Percentiles rank a stretch among this genome's conserved stretches.
Evolutionary conservation across 1,284 basidiomycete genomes (phyloP).

Genomic region (Cutaneotrichosporon mucoides): DNA sequence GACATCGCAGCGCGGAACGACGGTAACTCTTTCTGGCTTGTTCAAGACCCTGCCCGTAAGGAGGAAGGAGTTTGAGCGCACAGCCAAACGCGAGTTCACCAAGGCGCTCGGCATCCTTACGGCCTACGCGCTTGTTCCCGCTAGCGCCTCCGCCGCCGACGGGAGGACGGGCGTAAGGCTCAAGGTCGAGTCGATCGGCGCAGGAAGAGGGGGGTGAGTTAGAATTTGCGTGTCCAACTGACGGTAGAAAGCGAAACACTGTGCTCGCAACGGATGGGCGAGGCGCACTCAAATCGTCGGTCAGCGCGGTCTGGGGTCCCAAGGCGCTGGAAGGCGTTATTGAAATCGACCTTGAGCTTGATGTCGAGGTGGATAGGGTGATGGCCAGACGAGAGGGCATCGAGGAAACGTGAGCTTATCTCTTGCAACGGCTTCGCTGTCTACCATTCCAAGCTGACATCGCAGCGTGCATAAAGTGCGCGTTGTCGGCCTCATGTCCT

Average conservation of each 20-base stretch:
- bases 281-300: slow-evolving; percentile 61
- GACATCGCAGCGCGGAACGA: slow-evolving; percentile 71
- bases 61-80: slow-evolving; percentile 84
- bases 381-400: slow-evolving; percentile 47
- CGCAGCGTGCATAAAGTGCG: slow-evolving; percentile 34
- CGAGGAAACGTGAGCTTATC: slow-evolving; percentile 24
- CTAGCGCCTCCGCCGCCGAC: slow-evolving; percentile 37
- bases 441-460: slow-evolving; percentile 1
- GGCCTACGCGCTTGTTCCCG: slow-evolving; percentile 84
- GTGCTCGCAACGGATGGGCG: slow-evolving; percentile 71
- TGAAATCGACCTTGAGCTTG: slow-evolving; percentile 67
- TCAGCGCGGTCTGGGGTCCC: slow-evolving; percentile 77
- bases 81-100: slow-evolving; percentile 82
- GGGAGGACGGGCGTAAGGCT: slow-evolving; percentile 60
- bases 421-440: too few relatives aligned
- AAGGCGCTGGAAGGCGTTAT: slow-evolving; percentile 71
- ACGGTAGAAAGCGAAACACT: slow-evolving; percentile 61
- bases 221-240: neutral
- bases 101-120: slow-evolving; percentile 77
- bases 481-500: slow-evolving; percentile 43
- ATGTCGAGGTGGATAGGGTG: slow-evolving; percentile 61
- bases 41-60: slow-evolving; percentile 85
- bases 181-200: slow-evolving; percentile 58
- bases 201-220: slow-evolving; percentile 62
- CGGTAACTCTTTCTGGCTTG: slow-evolving; percentile 67